These are phyloP conservation scores for Cadophora luteo-olivacea DNA, from an alignment of 2,329 filamentous ascomycete genomes.

Conservation along the genomic window DNA sequence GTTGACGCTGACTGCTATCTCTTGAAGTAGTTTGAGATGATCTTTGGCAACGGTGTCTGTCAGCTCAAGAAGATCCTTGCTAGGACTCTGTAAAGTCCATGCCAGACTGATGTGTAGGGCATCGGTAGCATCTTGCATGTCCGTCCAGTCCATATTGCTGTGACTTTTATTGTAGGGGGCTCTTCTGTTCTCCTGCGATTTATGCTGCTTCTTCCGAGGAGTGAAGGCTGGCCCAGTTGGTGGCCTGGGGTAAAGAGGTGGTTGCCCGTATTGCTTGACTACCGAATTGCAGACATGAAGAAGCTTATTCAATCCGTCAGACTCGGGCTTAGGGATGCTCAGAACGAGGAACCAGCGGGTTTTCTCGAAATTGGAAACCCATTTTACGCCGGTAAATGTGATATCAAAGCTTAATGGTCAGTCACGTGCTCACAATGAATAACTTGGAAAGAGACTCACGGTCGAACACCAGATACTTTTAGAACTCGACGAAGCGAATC, in stretches of 20 bases:
- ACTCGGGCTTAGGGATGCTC: slow-evolving; percentile 56
- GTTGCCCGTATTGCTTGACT: slow-evolving; percentile 67
- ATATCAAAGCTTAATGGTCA: slow-evolving; percentile 37
- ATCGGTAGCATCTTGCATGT: slow-evolving; percentile 52
- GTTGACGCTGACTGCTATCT: slow-evolving; percentile 59
- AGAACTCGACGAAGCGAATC: slow-evolving; percentile 57
- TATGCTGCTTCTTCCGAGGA: slow-evolving; percentile 6
- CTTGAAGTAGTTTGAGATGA: slow-evolving; percentile 33
- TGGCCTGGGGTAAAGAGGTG: slow-evolving; percentile 67
- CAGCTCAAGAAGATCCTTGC: slow-evolving; percentile 48
- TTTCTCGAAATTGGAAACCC: slow-evolving; percentile 70
- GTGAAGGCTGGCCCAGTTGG: slow-evolving; percentile 27
- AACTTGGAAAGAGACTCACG: slow-evolving; percentile 47
- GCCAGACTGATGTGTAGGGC: slow-evolving; percentile 90
- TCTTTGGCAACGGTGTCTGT: slow-evolving; percentile 42
- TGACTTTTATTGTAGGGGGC: not conserved
- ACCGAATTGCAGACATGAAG: slow-evolving; percentile 71
- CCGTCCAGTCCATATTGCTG: slow-evolving; percentile 34
- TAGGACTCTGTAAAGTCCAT: slow-evolving; percentile 72
- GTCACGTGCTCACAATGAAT: slow-evolving; percentile 23
- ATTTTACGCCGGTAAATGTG: slow-evolving; percentile 55
- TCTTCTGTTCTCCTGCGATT: not conserved
- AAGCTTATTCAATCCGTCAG: slow-evolving; percentile 65
- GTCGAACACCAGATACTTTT: slow-evolving; percentile 48
- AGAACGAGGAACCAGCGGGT: slow-evolving; percentile 87